A percentile compares a stretch with the other conserved stretches of the same genome.
These are phyloP conservation scores for Penicillium argentinense DNA, from an alignment of 495 filamentous ascomycete species.

Conservation along the genomic window DNA sequence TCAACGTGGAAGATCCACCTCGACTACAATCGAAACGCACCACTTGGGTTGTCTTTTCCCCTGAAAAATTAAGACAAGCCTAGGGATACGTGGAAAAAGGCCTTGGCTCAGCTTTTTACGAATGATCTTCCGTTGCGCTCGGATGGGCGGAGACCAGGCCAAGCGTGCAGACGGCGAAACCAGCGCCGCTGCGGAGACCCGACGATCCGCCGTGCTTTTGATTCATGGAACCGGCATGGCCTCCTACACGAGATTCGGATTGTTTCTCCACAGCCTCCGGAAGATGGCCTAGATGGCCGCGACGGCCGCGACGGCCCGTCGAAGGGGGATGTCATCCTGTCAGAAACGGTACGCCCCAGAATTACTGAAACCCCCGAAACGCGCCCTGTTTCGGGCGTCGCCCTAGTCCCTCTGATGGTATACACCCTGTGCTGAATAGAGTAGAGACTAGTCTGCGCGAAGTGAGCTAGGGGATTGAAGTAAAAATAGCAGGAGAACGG, in stretches of 20 bases:
- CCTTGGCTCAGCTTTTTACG: neutral
- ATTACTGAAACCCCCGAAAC: slow-evolving; percentile 6
- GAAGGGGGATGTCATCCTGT: too few relatives aligned
- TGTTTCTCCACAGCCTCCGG: slow-evolving; percentile 1
- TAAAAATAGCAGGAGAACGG: too few relatives aligned
- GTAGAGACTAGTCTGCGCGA: neutral
- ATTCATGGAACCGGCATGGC: slow-evolving; percentile 17
- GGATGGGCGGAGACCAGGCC: slow-evolving; percentile 10
- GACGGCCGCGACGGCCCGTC: too few relatives aligned
- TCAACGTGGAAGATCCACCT: too few relatives aligned
- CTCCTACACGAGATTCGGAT: slow-evolving; percentile 2
- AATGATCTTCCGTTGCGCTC: slow-evolving; percentile 5
- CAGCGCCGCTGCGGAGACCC: slow-evolving; percentile 4
- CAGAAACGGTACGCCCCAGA: neutral
- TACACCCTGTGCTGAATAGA: neutral
- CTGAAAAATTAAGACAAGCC: neutral
- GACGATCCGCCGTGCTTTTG: slow-evolving; percentile 7
- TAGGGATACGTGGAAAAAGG: slow-evolving; percentile 19
- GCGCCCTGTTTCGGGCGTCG: neutral
- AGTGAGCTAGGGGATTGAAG: too few relatives aligned
- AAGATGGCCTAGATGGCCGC: too few relatives aligned
- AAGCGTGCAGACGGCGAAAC: slow-evolving; percentile 9
- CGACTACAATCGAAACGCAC: too few relatives aligned
- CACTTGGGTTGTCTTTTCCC: neutral
- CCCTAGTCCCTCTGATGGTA: neutral